These are phyloP conservation scores for Amphibolis antarctica DNA, from an alignment of 106 monocot species.

Conservation along the genomic window DNA sequence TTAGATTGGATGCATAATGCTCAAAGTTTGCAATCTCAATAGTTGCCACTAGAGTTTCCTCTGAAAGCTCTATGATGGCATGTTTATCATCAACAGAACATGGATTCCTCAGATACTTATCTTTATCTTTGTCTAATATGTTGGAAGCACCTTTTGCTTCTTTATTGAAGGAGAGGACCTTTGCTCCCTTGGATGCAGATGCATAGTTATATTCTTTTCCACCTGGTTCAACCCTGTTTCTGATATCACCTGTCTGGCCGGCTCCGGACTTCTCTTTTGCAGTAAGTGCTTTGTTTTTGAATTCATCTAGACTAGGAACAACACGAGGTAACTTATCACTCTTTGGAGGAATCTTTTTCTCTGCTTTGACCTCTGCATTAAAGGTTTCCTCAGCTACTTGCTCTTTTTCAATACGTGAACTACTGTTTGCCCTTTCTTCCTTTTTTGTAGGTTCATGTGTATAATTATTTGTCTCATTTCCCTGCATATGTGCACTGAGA, in stretches of 20 bases:
- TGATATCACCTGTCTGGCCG: slow-evolving; percentile 27
- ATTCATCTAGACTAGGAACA: slow-evolving; percentile 61
- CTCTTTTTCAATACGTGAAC: slow-evolving; percentile 1
- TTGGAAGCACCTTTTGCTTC: slow-evolving; percentile 89
- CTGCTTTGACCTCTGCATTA: slow-evolving; percentile 10
- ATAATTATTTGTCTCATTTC: neutral
- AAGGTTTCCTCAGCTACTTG: slow-evolving; percentile 5
- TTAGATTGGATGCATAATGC: slow-evolving; percentile 83
- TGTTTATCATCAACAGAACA: slow-evolving; percentile 81
- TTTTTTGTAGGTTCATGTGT: neutral
- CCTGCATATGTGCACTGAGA: neutral
- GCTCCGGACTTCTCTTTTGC: slow-evolving; percentile 34
- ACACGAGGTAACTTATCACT: slow-evolving; percentile 46
- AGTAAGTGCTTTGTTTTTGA: slow-evolving; percentile 43
- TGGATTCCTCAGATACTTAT: slow-evolving; percentile 84
- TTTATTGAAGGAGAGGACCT: slow-evolving; percentile 69
- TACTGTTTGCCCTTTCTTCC: slow-evolving; percentile 4
- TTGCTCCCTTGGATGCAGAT: slow-evolving; percentile 62
- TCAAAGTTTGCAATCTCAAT: slow-evolving; percentile 83
- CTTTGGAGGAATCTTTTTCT: slow-evolving; percentile 15
- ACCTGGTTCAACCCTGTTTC: slow-evolving; percentile 60
- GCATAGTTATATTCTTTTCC: slow-evolving; percentile 92
- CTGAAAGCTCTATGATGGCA: slow-evolving; percentile 75
- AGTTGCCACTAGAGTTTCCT: slow-evolving; percentile 79
- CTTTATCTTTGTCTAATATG: slow-evolving; percentile 73